These are phyloP conservation scores for Colletotrichum gigasporum DNA, from an alignment of 2,329 filamentous ascomycete species.

Conservation along the genomic window DNA sequence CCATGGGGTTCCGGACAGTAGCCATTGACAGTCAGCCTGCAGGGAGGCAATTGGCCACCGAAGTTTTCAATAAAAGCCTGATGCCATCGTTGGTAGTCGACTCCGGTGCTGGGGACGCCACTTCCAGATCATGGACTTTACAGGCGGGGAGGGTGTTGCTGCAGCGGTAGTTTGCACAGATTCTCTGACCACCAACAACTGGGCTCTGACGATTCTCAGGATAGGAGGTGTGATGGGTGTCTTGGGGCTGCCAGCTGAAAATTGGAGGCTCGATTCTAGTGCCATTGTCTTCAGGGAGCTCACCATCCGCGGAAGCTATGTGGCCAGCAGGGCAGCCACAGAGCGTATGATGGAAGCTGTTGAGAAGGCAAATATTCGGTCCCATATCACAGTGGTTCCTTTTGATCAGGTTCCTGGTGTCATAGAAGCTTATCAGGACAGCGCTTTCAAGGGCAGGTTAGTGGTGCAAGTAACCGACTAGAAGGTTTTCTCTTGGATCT, in stretches of 20 bases:
- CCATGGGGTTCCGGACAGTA: constrained; percentile 44
- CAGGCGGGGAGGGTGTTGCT: constrained; percentile 41
- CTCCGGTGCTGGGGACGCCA: constrained; percentile 33
- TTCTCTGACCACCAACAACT: constrained; percentile 40
- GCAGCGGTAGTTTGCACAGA: constrained; percentile 44
- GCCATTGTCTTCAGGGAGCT: constrained; percentile 42
- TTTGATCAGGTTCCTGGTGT: constrained; percentile 40
- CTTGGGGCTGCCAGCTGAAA: constrained; percentile 41
- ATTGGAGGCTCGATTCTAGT: constrained; percentile 43
- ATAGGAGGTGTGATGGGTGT: constrained; percentile 41
- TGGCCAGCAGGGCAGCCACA: constrained; percentile 39
- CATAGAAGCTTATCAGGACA: constrained; percentile 39
- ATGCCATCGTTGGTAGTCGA: constrained; percentile 40
- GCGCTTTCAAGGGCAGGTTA: constrained; percentile 40
- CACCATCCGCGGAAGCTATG: constrained; percentile 42
- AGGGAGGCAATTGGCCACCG: constrained; percentile 39
- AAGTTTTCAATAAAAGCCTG: constrained; percentile 35
- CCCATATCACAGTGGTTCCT: constrained; percentile 38
- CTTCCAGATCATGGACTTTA: constrained; percentile 38
- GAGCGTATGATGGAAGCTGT: constrained; percentile 44
- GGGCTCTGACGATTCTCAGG: constrained; percentile 40
- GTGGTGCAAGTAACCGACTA: constrained; percentile 38
- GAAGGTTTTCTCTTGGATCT: too few relatives aligned
- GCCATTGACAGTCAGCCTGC: constrained; percentile 45
- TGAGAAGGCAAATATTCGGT: constrained; percentile 36